Conservation (phyloP, 1,284 basidiomycete genomes). For the Anthracocystis panici-leucophaei region DNA sequence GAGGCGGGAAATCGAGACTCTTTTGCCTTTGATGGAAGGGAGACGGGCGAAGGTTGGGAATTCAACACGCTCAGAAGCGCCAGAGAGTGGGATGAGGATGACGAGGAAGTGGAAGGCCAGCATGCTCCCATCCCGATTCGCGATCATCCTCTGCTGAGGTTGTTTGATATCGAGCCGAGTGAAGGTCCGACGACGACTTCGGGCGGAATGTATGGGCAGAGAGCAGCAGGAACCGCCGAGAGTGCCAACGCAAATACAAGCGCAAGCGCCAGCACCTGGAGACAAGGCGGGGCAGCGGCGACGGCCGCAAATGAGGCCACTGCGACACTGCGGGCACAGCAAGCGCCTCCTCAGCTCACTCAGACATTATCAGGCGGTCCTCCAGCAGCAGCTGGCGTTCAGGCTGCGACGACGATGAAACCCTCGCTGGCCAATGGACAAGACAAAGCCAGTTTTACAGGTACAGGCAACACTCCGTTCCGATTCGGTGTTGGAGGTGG, state of each 20-base stretch:
- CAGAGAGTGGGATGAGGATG: slow-evolving; percentile 40
- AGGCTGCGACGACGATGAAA: slow-evolving; percentile 20
- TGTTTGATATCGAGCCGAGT: slow-evolving; percentile 50
- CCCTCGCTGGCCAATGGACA: slow-evolving; percentile 8
- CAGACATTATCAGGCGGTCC: background rate
- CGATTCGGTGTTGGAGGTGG: slow-evolving; percentile 64
- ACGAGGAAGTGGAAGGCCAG: slow-evolving; percentile 23
- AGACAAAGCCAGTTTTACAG: slow-evolving; percentile 59
- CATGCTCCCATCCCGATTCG: slow-evolving; percentile 41
- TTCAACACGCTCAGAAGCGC: slow-evolving; percentile 46
- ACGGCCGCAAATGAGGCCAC: background rate
- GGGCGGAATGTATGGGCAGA: slow-evolving; percentile 21
- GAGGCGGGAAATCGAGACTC: slow-evolving; percentile 55
- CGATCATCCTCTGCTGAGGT: slow-evolving; percentile 55
- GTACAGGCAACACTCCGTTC: slow-evolving; percentile 62
- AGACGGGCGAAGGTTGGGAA: slow-evolving; percentile 59
- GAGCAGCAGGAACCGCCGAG: slow-evolving; percentile 7
- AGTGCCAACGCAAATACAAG: slow-evolving; percentile 6
- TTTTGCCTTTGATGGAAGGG: slow-evolving; percentile 56
- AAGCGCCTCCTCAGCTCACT: slow-evolving; percentile 14
- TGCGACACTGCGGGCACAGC: slow-evolving; percentile 20
- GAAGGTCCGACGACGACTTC: slow-evolving; percentile 10
- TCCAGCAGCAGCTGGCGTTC: slow-evolving; percentile 2
- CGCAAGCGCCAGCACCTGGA: slow-evolving; percentile 12
- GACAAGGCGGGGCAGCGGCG: slow-evolving; percentile 6